Base-by-base conservation (phyloP, 208 protist species). In the Leishmania martiniquensis region DNA sequence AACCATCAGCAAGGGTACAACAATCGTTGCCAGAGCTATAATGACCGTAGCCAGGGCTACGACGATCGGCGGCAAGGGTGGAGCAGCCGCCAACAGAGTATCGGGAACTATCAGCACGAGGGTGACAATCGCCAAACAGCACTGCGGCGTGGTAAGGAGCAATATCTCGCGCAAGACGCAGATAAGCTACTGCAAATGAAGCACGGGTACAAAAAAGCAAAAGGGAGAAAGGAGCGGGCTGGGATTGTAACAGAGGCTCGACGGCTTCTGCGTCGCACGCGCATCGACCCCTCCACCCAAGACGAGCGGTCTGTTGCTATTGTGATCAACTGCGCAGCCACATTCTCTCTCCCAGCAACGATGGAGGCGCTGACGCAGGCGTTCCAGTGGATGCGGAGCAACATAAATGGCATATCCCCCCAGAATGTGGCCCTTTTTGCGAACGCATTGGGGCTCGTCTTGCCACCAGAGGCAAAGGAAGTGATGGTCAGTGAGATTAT, bases 351-450 rank as follows among this genome's bases (percentile, higher is more conserved):
- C 51, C 69, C 82, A 54, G 45, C 76, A 54, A 67, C 80, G 52
- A 63, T 44, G 2, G 88, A 91, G 22, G 89, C 83, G 2, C 76
- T 97, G 25, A 81, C 83, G 68, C 82, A 92, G 70, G 91, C 87
- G 47, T 52, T 86, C 39, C 68, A 85, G 67, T 97, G 93, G 93
- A 89, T 90, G 85, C 85, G 83, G 20, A 60, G 74, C 54, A 95
- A 95, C 80, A 66, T 94, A 54, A 37, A 77, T 17, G 91, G 72
- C 3, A 84, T 97, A 4, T 89, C 88, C 22, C 85, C 90, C 25
- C 91, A 95, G 65, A 97, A 95, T 82, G 68, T 95, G 10, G 93
- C 93, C 3, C 86, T 96, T 29, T 93, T 91, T 67, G 80, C 86
- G 32, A 94, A 95, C 79, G 93, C 93, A 29, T 52, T 97, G 39